These are phyloP conservation scores for Tetrastigma voinierianum DNA, from an alignment of 164 flowering plant genomes.

Conservation along the genomic window DNA sequence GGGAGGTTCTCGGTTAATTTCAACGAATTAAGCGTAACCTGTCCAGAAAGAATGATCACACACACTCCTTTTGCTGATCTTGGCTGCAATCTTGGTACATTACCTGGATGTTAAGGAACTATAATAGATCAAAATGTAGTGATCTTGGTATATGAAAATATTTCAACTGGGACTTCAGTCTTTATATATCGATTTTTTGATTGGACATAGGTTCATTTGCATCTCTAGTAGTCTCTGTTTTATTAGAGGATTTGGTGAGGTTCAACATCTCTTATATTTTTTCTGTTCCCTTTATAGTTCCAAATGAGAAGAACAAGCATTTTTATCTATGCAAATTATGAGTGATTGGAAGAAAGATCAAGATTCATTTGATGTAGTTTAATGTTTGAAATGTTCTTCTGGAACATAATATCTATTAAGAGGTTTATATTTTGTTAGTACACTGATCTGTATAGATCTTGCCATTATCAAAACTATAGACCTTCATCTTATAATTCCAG, in stretches of 20 bases:
- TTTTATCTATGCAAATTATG: conserved; percentile 96
- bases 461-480: too few species aligned
- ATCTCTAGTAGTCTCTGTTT: background rate
- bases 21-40: too few species aligned
- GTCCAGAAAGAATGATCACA: too few species aligned
- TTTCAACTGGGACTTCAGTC: background rate
- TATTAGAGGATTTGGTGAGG: background rate
- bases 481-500: conserved; percentile 94
- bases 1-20: too few species aligned
- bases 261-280: background rate
- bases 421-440: conserved; percentile 39
- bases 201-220: background rate
- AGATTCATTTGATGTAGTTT: too few species aligned
- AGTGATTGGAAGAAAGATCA: too few species aligned
- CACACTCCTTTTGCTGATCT: too few species aligned
- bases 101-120: too few species aligned
- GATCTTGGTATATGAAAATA: too few species aligned
- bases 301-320: conserved; percentile 65
- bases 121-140: too few species aligned
- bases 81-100: too few species aligned
- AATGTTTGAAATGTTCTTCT: conserved; percentile 2
- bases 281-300: conserved; percentile 44
- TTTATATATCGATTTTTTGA: background rate
- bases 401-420: conserved; percentile 12
- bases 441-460: conserved; percentile 93